Conservation (phyloP, 1,139 yeast species). For the Sugiyamaella pinicola region DNA sequence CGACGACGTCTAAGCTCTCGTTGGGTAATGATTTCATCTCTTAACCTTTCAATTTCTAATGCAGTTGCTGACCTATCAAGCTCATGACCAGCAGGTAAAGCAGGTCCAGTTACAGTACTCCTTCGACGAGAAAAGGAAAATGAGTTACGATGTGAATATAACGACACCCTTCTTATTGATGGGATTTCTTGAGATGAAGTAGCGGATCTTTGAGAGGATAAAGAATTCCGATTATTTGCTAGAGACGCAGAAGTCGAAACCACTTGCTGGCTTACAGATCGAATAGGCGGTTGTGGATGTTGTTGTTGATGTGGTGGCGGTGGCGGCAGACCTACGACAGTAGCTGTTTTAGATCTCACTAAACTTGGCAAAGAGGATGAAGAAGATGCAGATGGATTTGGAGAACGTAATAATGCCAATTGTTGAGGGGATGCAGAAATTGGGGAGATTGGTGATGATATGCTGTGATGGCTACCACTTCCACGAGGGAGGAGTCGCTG, state of each 20-base stretch:
- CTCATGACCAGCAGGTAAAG: conserved; percentile 15
- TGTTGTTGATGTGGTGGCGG: conserved; percentile 1
- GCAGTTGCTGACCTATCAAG: conserved; percentile 23
- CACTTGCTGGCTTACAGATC: conserved; percentile 15
- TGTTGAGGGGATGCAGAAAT: conserved; percentile 13
- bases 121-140: conserved; percentile 34
- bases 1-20: conserved; percentile 49
- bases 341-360: conserved; percentile 7
- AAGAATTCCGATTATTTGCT: conserved; percentile 22
- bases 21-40: conserved; percentile 43
- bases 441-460: conserved; percentile 8
- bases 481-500: conserved; percentile 6
- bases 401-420: conserved; percentile 17
- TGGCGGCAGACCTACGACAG: neutral
- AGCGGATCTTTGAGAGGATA: conserved; percentile 25
- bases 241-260: conserved; percentile 2
- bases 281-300: conserved; percentile 19
- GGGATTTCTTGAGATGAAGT: conserved; percentile 20
- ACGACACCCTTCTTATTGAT: conserved; percentile 21
- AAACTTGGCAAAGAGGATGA: conserved; percentile 14
- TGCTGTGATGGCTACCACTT: conserved; percentile 13
- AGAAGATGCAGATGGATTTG: conserved; percentile 19
- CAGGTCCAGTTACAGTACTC: conserved; percentile 25
- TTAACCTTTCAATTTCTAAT: conserved; percentile 35
- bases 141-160: conserved; percentile 32